Evolutionary conservation across 768 basidiomycete species (phyloP), one percentile per base, ranked within the genome.

Genomic region (Tulasnella sp.): DNA sequence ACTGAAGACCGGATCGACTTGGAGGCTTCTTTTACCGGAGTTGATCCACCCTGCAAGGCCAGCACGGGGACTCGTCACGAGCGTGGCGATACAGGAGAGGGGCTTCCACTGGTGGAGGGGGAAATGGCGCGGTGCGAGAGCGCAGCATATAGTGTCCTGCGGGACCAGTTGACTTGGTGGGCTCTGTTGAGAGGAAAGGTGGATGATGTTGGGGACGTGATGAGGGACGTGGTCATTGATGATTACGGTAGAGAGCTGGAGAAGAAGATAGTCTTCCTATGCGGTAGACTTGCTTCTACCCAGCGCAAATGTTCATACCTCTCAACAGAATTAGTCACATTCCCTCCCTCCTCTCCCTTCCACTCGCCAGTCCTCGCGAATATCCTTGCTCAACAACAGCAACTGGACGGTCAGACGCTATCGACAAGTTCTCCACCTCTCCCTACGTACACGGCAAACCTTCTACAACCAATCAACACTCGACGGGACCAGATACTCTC

Each of bases 101-200:
- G 15, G 15, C 34, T 38, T 38, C 34, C 34, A 15, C 7, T 38
- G 7, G 34, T 38, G 15, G 15, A 5, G 15, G 34, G 15, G 34
- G 34, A 38, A 15, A 38, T 38, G 34, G 15, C 34, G 34, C 34
- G 34, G 15, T 38, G 34, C 34, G 34, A 38, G 15, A 38, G 34
- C 15, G 34, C 5, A 38, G 34, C 34, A 7, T 15, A 15, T 15
- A 5, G 34, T 38, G 34, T 38, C 34, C 7, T 38, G 7, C 34
- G 15, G 34, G 34, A 60, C 51, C 66, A 68, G 17, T 67, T 79
- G 50, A 73, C 71, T 12, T 78, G 74, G 76, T 77, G 76, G 69
- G 51, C 43, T 66, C 8, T 65, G 63, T 4, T 57, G 64, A 15
- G 34, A 38, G 34, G 34, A 24, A 62, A 52, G 27, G 59, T 66